Base-by-base conservation (phyloP, 768 basidiomycete species). In the Pleurotus tuoliensis region DNA sequence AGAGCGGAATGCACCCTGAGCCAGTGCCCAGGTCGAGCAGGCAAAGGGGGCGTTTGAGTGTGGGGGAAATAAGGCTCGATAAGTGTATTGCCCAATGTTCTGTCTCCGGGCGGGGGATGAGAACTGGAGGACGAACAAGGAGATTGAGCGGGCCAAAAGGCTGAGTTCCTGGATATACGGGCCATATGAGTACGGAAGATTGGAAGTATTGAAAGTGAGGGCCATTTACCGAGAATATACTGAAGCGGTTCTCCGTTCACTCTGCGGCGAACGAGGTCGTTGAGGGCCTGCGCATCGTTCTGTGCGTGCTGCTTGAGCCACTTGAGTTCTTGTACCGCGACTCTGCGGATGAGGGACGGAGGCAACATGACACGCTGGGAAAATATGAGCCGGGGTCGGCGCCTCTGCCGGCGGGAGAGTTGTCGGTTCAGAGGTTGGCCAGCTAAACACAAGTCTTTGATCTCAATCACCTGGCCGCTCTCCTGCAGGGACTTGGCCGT, bases 21-120 rank as follows among this genome's bases (percentile, higher is more conserved):
- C 96, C 96, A 4, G 94, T 96, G 68, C 95, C 94, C 45, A 98
- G 82, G 72, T 99, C 96, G 30, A 98, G 76, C 24, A 95, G 70
- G 27, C 73, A 74, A 45, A 72, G 60, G 56, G 74, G 70, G 47
- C 61, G 67, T 55, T 69, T 61, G 39, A 69, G 61, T 13, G 69
- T 66, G 6, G 77, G 76, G 2, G 69, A 58, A 50, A 82, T 63
- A n/a, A 67, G 64, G 11, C 78, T 72, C 24, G 86, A 78, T 55
- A 94, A 80, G 50, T 76, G 78, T 7, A 83, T 68, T 5, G 86
- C 76, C 89, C 90, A 92, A 61, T 92, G 71, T 65, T 97, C 93
- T 0, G 96, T 99, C 71, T 99, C 96, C 44, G 94, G 91, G 12
- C 96, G 88, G 11, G 96, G 96, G 43, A 98, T 98, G 60, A 98